These are phyloP conservation scores for Alternaria arbusti DNA, from an alignment of 2,329 filamentous ascomycete species.

Conservation along the genomic window DNA sequence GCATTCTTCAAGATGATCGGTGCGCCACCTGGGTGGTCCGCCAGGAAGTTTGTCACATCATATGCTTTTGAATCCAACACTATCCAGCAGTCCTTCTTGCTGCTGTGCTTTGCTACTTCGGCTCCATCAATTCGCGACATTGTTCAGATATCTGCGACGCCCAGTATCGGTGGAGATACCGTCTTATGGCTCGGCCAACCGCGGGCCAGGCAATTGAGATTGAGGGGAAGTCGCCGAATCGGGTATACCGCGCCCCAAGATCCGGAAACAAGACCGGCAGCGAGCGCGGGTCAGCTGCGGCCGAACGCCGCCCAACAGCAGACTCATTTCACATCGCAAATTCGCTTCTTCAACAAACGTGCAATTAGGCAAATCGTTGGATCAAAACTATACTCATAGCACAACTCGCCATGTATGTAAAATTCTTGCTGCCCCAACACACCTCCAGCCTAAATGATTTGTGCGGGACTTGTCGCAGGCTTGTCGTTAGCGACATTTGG, in stretches of 20 bases:
- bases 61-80: constrained; percentile 72
- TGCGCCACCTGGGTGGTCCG: constrained; percentile 68
- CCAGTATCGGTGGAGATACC: constrained; percentile 1
- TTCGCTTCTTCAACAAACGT: neutral
- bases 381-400: neutral
- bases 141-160: neutral
- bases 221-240: constrained; percentile 29
- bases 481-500: neutral
- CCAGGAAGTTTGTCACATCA: constrained; percentile 69
- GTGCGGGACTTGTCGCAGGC: constrained; percentile 10
- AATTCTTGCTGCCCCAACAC: neutral
- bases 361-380: neutral
- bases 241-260: constrained; percentile 18
- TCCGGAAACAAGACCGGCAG: constrained; percentile 29
- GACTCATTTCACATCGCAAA: neutral
- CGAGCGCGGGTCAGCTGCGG: neutral
- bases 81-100: constrained; percentile 62
- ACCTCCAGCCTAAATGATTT: constrained; percentile 12
- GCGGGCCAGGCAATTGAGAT: constrained; percentile 31
- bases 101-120: constrained; percentile 44
- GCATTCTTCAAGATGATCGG: constrained; percentile 47
- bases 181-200: constrained; percentile 22
- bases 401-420: neutral
- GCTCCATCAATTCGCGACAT: constrained; percentile 40
- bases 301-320: neutral